phyloP scores from a whole-genome alignment of 78 protist species.

The Ministeria vibrans region DNA sequence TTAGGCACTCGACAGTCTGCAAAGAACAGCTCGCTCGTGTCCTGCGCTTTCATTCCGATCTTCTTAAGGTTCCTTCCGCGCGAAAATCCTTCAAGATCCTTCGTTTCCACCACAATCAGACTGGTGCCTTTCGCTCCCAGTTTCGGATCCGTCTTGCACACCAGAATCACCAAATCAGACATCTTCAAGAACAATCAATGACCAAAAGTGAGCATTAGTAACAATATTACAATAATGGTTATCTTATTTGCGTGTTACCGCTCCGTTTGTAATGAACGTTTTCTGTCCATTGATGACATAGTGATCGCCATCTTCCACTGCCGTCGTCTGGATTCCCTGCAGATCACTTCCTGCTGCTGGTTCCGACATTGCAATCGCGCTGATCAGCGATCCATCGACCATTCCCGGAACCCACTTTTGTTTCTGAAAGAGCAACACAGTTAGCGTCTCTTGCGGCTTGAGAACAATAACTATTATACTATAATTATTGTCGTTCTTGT shows the following conservation, averaged over 20 bases:
- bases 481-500: too few species aligned
- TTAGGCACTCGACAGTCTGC: conserved; percentile 31
- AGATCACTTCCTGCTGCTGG: conserved; percentile 7
- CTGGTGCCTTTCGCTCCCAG: conserved; percentile 34
- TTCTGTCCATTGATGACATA: conserved; percentile 9
- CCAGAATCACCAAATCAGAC: conserved; percentile 3
- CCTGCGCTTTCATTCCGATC: conserved; percentile 54
- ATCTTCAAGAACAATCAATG: too few species aligned
- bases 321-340: conserved; percentile 5
- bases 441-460: too few species aligned
- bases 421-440: too few species aligned
- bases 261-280: conserved; percentile 44
- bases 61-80: conserved; percentile 30
- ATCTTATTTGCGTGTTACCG: background rate
- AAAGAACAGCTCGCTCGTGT: conserved; percentile 51
- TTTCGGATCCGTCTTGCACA: background rate
- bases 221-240: too few species aligned
- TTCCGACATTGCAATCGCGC: conserved; percentile 36
- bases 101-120: conserved; percentile 41
- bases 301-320: background rate
- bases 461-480: too few species aligned
- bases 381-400: conserved; percentile 13
- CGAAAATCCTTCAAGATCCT: background rate
- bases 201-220: too few species aligned
- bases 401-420: background rate